Evolutionary conservation across 2,329 filamentous ascomycete species (phyloP).

Genomic region (Fusarium torreyae): DNA sequence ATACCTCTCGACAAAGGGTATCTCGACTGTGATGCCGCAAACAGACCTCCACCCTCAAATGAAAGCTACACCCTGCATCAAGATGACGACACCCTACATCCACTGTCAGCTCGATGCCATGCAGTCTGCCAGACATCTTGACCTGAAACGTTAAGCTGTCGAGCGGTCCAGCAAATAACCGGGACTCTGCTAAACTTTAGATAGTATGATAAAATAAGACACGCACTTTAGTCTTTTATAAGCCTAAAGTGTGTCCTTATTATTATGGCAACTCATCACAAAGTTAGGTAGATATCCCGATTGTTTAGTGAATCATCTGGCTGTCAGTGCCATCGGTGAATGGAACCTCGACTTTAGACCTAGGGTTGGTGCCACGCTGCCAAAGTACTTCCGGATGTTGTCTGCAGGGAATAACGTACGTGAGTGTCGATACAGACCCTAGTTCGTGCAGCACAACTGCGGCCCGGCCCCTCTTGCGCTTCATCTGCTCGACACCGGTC

Average conservation of each 20-base stretch:
- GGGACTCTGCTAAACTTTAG: too few species aligned
- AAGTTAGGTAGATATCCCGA: too few species aligned
- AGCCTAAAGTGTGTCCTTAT: too few species aligned
- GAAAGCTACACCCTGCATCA: conserved; percentile 22
- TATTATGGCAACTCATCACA: too few species aligned
- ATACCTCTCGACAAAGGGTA: conserved; percentile 6
- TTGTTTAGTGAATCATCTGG: too few species aligned
- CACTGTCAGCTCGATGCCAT: conserved; percentile 29
- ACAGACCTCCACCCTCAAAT: background rate
- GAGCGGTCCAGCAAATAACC: too few species aligned
- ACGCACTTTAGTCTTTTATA: too few species aligned
- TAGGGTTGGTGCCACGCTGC: conserved; percentile 35
- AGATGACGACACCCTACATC: conserved; percentile 40
- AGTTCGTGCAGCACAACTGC: conserved; percentile 31
- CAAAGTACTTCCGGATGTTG: conserved; percentile 15
- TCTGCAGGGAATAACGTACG: conserved; percentile 3
- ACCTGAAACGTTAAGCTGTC: background rate
- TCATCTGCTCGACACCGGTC: conserved; percentile 29
- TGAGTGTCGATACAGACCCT: conserved; percentile 18
- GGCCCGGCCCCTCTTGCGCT: conserved; percentile 32
- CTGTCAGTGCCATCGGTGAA: conserved; percentile 15
- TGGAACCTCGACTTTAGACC: background rate
- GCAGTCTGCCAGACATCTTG: conserved; percentile 22
- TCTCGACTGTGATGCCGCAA: background rate
- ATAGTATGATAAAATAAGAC: too few species aligned